phyloP scores from a whole-genome alignment of 225 moss, liverwort and hornwort species.

The Sphagnum tenellum region DNA sequence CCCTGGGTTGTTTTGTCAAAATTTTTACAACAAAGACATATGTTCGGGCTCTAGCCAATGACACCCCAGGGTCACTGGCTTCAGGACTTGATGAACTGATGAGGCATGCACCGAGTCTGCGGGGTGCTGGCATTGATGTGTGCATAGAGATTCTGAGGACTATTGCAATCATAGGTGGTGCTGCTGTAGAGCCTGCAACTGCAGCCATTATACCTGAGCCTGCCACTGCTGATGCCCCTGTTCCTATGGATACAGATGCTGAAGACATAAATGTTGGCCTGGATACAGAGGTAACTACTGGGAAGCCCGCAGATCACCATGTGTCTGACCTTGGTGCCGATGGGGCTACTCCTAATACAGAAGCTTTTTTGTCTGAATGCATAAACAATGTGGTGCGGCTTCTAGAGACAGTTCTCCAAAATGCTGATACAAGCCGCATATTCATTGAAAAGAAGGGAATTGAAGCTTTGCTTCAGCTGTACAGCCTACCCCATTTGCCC shows the following conservation, averaged over 20 bases:
- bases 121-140: conserved; percentile 90
- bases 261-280: conserved; percentile 42
- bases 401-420: conserved; percentile 85
- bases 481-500: conserved; percentile 81
- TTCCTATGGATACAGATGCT: conserved; percentile 93
- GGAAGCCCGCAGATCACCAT: conserved; percentile 41
- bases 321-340: conserved; percentile 43
- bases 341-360: conserved; percentile 34
- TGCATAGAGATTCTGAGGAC: conserved; percentile 94
- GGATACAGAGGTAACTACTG: conserved; percentile 19
- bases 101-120: conserved; percentile 86
- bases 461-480: conserved; percentile 81
- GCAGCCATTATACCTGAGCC: conserved; percentile 24
- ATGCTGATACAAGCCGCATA: conserved; percentile 85
- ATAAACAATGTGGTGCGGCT: conserved; percentile 90
- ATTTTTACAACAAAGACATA: conserved; percentile 91
- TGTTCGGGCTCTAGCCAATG: conserved; percentile 85
- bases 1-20: conserved; percentile 87
- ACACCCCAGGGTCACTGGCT: conserved; percentile 94
- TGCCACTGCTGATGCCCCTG: conserved; percentile 50
- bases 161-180: conserved; percentile 79
- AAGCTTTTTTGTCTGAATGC: conserved; percentile 84
- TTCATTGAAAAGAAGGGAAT: conserved; percentile 98
- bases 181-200: conserved; percentile 30
- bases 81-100: conserved; percentile 93